phyloP scores from a whole-genome alignment of 2,329 filamentous ascomycete genomes.

The Tolypocladium ovalisporum region DNA sequence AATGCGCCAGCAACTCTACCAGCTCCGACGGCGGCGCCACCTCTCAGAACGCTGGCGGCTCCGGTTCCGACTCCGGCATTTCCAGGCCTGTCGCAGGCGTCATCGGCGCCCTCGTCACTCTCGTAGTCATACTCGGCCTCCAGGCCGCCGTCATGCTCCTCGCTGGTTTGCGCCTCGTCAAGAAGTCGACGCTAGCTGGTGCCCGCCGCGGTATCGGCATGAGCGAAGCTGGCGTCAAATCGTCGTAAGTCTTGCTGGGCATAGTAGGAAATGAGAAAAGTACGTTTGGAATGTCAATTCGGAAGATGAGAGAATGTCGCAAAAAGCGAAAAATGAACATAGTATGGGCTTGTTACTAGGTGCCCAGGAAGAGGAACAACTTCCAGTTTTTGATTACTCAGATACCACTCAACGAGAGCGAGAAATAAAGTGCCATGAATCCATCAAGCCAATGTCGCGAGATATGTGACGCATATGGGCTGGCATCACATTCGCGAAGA shows the following conservation, averaged over 20 bases:
- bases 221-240: conserved; percentile 10
- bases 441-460: not conserved
- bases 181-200: conserved; percentile 28
- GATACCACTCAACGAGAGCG: conserved; percentile 1
- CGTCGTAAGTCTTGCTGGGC: not conserved
- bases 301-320: not conserved
- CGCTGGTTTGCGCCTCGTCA: conserved; percentile 34
- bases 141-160: conserved; percentile 31
- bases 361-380: not conserved
- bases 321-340: not conserved
- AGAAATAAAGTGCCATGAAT: not conserved
- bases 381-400: not conserved
- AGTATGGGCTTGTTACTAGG: not conserved
- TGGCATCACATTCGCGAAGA: not conserved
- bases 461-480: not conserved
- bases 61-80: conserved; percentile 31
- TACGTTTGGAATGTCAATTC: not conserved
- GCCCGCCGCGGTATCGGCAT: not conserved
- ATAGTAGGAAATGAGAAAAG: not conserved
- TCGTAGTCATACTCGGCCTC: conserved; percentile 36
- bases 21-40: conserved; percentile 11
- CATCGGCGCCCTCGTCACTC: conserved; percentile 60
- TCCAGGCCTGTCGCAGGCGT: conserved; percentile 68
- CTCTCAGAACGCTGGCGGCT: conserved; percentile 9
- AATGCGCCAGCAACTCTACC: conserved; percentile 39